phyloP scores from a whole-genome alignment of 1,139 yeast genomes.

The Geotrichum cucujoidarum region DNA sequence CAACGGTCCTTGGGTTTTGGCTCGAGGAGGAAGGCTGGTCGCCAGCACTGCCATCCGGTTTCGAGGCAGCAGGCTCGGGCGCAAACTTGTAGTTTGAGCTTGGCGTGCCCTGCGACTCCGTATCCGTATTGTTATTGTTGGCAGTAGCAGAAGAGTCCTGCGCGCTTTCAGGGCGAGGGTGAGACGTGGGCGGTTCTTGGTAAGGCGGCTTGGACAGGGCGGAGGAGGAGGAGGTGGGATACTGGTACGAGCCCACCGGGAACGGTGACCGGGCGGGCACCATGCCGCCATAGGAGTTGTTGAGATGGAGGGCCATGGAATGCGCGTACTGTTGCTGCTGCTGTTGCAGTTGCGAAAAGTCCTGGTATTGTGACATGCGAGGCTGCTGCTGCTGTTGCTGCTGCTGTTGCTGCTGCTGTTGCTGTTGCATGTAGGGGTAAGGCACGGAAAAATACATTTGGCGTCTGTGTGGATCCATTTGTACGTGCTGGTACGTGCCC shows the following conservation, averaged over 20 bases:
- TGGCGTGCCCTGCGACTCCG: not conserved
- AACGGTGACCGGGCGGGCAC: not conserved
- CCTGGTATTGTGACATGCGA: not conserved
- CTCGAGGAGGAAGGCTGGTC: not conserved
- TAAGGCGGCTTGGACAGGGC: not conserved
- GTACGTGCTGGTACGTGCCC: not conserved
- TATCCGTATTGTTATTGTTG: not conserved
- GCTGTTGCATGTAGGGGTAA: not conserved
- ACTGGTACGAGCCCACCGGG: constrained; percentile 4
- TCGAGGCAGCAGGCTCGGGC: not conserved
- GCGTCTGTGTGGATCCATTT: not conserved
- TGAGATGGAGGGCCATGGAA: not conserved
- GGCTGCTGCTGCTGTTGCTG: constrained; percentile 9
- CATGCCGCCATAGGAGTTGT: not conserved
- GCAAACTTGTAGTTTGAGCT: not conserved
- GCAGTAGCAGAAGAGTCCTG: not conserved
- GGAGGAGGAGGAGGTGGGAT: not conserved
- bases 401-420: no score
- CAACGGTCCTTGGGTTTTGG: not conserved
- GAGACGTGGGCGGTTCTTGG: not conserved
- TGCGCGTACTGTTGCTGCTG: constrained; percentile 4
- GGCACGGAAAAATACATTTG: constrained; percentile 5
- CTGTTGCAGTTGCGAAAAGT: not conserved
- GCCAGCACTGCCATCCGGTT: not conserved
- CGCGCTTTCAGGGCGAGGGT: not conserved